Percentiles rank a stretch among this genome's conserved stretches.
phyloP scores from a whole-genome alignment of 2,329 filamentous ascomycete genomes.

The Cercospora sp. region DNA sequence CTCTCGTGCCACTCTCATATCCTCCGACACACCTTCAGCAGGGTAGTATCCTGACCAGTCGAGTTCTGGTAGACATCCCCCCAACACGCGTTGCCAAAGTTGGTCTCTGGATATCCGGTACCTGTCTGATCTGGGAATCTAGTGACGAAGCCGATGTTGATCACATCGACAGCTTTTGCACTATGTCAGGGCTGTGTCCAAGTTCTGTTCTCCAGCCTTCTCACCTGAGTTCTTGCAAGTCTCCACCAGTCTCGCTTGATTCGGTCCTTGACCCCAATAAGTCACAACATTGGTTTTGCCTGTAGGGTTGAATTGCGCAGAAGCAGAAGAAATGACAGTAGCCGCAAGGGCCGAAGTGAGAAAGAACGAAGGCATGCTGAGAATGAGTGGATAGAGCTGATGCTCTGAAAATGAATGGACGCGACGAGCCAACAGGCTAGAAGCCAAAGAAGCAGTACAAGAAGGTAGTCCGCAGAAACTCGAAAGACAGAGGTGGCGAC shows the following conservation, averaged over 20 bases:
- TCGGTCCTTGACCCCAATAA: slow-evolving; percentile 58
- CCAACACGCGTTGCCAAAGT: slow-evolving; percentile 48
- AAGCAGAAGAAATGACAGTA: slow-evolving; percentile 34
- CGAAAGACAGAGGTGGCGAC: neutral
- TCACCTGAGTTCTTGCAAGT: slow-evolving; percentile 46
- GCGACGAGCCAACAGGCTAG: slow-evolving; percentile 15
- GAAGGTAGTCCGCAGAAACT: neutral
- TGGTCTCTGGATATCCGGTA: slow-evolving; percentile 53
- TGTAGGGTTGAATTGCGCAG: slow-evolving; percentile 45
- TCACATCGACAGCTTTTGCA: slow-evolving; percentile 54
- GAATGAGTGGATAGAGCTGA: neutral
- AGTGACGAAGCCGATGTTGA: slow-evolving; percentile 59
- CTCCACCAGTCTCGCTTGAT: slow-evolving; percentile 51
- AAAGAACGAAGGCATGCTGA: slow-evolving; percentile 16
- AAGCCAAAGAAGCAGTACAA: slow-evolving; percentile 5
- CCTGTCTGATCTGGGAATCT: slow-evolving; percentile 50
- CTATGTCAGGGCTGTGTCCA: slow-evolving; percentile 20
- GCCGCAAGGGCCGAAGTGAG: slow-evolving; percentile 11
- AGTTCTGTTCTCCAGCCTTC: neutral
- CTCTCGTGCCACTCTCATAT: neutral
- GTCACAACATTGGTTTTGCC: slow-evolving; percentile 53
- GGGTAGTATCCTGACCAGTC: slow-evolving; percentile 15
- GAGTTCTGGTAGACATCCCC: slow-evolving; percentile 21
- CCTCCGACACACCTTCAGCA: slow-evolving; percentile 4
- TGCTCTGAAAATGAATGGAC: slow-evolving; percentile 19